Base-by-base conservation (phyloP, 2,329 filamentous ascomycete species). In the Aaosphaeria arxii region DNA sequence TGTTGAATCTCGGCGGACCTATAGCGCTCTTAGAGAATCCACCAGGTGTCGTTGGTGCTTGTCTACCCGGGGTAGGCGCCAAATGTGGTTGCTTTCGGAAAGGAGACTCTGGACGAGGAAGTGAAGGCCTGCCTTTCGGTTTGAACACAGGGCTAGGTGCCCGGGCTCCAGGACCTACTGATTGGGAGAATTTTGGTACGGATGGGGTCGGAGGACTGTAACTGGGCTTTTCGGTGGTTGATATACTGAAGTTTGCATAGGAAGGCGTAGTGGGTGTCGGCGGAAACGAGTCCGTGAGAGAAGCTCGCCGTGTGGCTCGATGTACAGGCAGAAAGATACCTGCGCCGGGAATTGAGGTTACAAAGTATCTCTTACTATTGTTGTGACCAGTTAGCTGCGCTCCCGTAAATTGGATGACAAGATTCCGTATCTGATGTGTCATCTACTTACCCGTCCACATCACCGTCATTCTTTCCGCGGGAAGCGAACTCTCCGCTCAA, bases 381-480 rank as follows among this genome's bases (percentile, higher is more conserved):
- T 36, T 36, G 7, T 36, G 33, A 9, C 9, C n/a, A 9, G 33
- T 36, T 36, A 36, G 33, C n/a, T 36, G 7, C 33, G 33, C n/a
- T 9, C 9, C 9, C 9, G 7, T 36, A n/a, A 36, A 9, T 9
- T 36, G 7, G 33, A 36, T 9, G 39, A 40, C 7, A 28, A 4
- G 33, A 9, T 36, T 36, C 7, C 39, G 11, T 9, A 41, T 41
- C 9, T 9, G 9, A 4, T 24, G 9, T 41, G 24, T 11, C 9
- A 17, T 11, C 24, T 30, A 64, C 83, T 72, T 79, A 92, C 89
- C 92, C 94, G 59, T 97, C 92, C 46, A 97, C 94, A 70, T 96
- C 91, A 54, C 94, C 94, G 62, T 83, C 95, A 66, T 99, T 99
- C 78, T 99, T 99, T 32, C 94, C 94, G 65, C 87, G 83, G 44